Evolutionary conservation across 2,329 filamentous ascomycete species (phyloP).

Genomic region (Aspergillus sp.): DNA sequence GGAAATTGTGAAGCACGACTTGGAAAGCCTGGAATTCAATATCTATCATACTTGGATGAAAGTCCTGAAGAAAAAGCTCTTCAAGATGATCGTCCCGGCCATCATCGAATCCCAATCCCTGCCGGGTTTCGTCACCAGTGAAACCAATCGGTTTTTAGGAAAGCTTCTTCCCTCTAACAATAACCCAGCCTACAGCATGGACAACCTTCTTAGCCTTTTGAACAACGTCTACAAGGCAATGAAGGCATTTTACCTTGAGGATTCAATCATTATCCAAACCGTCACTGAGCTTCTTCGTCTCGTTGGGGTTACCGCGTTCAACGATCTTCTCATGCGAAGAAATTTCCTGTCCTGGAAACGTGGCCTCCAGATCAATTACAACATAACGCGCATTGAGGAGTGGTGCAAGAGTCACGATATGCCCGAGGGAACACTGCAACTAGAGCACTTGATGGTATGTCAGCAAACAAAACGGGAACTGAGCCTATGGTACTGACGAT

Average conservation of each 20-base stretch:
- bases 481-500: constrained; percentile 13
- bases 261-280: constrained; percentile 92
- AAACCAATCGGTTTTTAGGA: constrained; percentile 96
- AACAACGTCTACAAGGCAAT: constrained; percentile 98
- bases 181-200: constrained; percentile 97
- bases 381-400: constrained; percentile 98
- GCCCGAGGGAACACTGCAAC: constrained; percentile 94
- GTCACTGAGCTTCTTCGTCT: constrained; percentile 89
- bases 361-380: constrained; percentile 99
- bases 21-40: constrained; percentile 98
- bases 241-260: constrained; percentile 97
- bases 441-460: constrained; percentile 92
- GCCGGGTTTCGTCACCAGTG: constrained; percentile 96
- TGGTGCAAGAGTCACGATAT: constrained; percentile 99
- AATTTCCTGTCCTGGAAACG: constrained; percentile 99
- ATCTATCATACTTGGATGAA: constrained; percentile 99
- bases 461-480: neutral
- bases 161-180: constrained; percentile 92
- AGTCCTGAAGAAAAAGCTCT: constrained; percentile 96
- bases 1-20: constrained; percentile 98
- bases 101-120: constrained; percentile 99
- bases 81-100: constrained; percentile 99
- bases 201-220: constrained; percentile 89
- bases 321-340: constrained; percentile 93
- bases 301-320: constrained; percentile 97